These are phyloP conservation scores for Penicillium sp. DNA, from an alignment of 2,329 filamentous ascomycete genomes.

Conservation along the genomic window DNA sequence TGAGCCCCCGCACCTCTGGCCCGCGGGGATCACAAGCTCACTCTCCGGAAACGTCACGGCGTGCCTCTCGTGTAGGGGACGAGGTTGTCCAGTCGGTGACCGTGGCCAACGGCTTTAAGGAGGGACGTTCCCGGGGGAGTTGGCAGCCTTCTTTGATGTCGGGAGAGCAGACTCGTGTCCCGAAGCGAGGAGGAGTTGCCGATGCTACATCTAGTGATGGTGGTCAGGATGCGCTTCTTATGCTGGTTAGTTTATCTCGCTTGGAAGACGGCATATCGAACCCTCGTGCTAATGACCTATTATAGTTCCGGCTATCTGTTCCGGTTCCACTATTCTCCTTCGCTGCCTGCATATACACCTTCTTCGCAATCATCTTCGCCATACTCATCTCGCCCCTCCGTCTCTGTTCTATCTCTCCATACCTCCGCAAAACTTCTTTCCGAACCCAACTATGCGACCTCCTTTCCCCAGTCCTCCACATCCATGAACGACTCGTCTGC, in stretches of 20 bases:
- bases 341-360: constrained; percentile 55
- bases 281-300: constrained; percentile 11
- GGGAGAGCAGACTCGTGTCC: constrained; percentile 29
- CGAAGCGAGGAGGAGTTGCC: constrained; percentile 29
- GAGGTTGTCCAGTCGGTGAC: constrained; percentile 27
- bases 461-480: constrained; percentile 55
- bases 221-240: constrained; percentile 45
- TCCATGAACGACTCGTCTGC: constrained; percentile 41
- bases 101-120: constrained; percentile 30
- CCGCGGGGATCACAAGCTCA: constrained; percentile 24
- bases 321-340: constrained; percentile 58
- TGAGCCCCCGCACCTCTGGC: constrained; percentile 24
- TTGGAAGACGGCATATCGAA: not conserved
- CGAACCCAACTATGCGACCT: constrained; percentile 53
- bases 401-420: constrained; percentile 49
- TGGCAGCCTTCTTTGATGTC: constrained; percentile 39
- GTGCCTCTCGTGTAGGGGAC: constrained; percentile 23
- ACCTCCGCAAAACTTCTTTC: constrained; percentile 48
- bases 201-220: constrained; percentile 30
- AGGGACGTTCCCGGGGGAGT: constrained; percentile 31
- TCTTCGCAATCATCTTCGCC: constrained; percentile 53
- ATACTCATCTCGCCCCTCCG: constrained; percentile 56
- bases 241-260: constrained; percentile 36
- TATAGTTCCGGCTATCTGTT: constrained; percentile 54
- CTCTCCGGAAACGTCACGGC: constrained; percentile 25